Evolutionary conservation across 495 filamentous ascomycete genomes (phyloP), one percentile per base, ranked within the genome.

Genomic region (Daldinia decipiens): DNA sequence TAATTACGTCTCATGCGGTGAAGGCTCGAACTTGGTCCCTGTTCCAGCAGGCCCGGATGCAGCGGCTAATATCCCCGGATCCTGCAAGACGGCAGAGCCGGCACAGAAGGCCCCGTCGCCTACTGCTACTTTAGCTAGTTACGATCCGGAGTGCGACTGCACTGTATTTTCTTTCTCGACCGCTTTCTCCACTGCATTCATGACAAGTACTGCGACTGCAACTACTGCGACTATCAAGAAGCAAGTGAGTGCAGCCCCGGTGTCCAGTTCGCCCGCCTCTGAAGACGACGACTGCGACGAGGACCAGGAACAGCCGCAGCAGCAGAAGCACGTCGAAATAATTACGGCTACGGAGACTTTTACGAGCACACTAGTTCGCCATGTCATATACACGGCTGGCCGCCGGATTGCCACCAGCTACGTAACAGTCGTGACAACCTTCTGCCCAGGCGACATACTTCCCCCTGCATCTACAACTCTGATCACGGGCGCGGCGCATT

Each of bases 11-110:
- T 50, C 64, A 19, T 79, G 77, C 26, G 70, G 72, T 29, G 56
- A 68, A 15, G 62, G 57, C 9, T 68, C 69, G 19, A 72, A 74
- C 32, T 58, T 74, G 2, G 73, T 76, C 17, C 54, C 70, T 21
- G 76, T 79, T 3, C 70, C 77, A 4, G 53, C 59, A 1, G 77
- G 74, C 15, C 52, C 60, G 0, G 65, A 77, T 34, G 77, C 64
- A 12, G 75, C 77, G 43, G 72, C 70, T 9, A 55, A 61, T 12
- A 75, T 79, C 47, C 53, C 47, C 7, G 77, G 77, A 27, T 62
- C 72, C 13, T 79, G 77, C 62, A 5, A 51, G 11, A 24, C 55
- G 17, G 59, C 74, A 2, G n/a, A 54, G 2, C 15, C 19, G 31
- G 43, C 45, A 38, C 59, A 43, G 45, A 24, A 29, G 5, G 9